Base-by-base conservation (phyloP, 345 rosid species). In the Camelina laxa region DNA sequence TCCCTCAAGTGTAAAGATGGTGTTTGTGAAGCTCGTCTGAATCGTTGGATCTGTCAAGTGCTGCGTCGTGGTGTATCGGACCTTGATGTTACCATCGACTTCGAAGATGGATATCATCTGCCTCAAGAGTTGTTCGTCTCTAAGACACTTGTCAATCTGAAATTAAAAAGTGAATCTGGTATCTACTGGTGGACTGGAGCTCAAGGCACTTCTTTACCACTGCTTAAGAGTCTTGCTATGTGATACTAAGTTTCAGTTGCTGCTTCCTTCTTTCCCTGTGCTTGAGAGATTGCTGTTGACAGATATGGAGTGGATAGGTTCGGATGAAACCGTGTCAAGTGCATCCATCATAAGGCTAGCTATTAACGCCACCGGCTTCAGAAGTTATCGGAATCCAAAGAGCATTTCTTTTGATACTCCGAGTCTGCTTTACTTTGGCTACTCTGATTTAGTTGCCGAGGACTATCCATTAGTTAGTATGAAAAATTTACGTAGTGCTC, bases 381-480 rank as follows among this genome's bases (percentile, higher is more conserved):
- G 9, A 1, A 24, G 30, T 27, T 27, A 27, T 27, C 30, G 1
- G 30, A 35, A 71, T 50, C 67, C 75, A 7, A 60, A 71, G 39
- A 60, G 75, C 39, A 4, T 71, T 8, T 71, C 50, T 48, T 71
- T 71, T 27, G 67, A 71, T 17, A 24, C 67, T 21, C 75, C 75
- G 3, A 60, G 1, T 38, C 19, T 71, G 67, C 49, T 16, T 21
- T 36, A 33, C 36, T 49, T 60, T 2, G 3, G 3, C 17, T 71
- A 60, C 67, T 60, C 60, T 60, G 75, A 60, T 71, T 49, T 30
- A 3, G 67, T 49, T 60, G 75, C 75, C 0, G 39, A 60, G 67
- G 75, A 60, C 67, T 71, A 71, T 71, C 41, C 75, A 3, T 17
- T 71, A 1, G 68, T 71, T 60, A 60, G 60, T 41, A 22, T 71